Conservation (phyloP, 768 basidiomycete genomes). For the Boletus pseudopeckii region DNA sequence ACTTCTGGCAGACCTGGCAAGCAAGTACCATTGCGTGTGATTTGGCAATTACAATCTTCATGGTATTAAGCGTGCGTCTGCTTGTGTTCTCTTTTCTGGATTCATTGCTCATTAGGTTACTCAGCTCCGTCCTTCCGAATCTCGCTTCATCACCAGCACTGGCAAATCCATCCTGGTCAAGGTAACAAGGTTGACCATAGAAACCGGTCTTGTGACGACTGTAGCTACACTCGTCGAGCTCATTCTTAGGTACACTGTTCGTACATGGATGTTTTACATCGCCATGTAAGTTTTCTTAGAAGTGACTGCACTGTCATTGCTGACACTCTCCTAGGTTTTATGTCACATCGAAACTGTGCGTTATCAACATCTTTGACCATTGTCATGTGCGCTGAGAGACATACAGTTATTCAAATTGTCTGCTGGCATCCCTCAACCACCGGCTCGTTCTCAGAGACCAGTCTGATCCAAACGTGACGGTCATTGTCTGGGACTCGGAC, state of each 20-base stretch:
- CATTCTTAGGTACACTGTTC: too few relatives aligned
- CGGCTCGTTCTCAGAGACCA: not conserved
- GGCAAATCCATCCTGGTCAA: not conserved
- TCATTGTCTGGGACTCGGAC: not conserved
- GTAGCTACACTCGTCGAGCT: conserved; percentile 8
- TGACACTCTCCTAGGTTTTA: not conserved
- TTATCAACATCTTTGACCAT: not conserved
- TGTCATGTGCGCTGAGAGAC: not conserved
- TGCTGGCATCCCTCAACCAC: conserved; percentile 11
- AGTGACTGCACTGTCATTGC: not conserved
- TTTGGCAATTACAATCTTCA: conserved; percentile 10
- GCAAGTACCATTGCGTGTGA: conserved; percentile 11
- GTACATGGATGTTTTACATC: not conserved
- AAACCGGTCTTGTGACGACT: conserved; percentile 14
- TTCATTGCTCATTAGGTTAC: not conserved
- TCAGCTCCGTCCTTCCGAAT: conserved; percentile 8
- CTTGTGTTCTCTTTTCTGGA: not conserved
- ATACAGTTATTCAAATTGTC: conserved; percentile 12
- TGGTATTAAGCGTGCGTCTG: conserved; percentile 3
- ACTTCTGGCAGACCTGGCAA: conserved; percentile 7
- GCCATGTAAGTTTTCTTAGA: conserved; percentile 1
- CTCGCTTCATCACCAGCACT: not conserved
- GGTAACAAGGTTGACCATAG: conserved; percentile 11
- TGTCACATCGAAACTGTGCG: conserved; percentile 4
- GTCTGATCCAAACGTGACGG: not conserved